Conservation (phyloP, 2,329 filamentous ascomycete species). For the Talaromyces albobiverticillius region DNA sequence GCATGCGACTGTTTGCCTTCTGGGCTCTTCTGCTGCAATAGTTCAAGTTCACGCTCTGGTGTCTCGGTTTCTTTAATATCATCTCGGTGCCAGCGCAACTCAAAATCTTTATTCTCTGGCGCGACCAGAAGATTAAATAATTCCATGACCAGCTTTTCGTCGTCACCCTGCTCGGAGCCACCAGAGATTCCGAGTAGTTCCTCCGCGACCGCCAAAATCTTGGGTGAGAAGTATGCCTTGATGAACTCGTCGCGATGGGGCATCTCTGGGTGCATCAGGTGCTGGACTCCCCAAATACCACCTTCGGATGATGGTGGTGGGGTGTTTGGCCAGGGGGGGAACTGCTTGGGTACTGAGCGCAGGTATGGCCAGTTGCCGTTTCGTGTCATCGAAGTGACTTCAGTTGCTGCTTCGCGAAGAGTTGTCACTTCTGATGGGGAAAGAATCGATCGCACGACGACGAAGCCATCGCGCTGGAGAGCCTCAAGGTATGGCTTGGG, state of each 20-base stretch:
- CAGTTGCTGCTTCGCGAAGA: conserved; percentile 59
- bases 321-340: conserved; percentile 72
- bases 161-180: conserved; percentile 34
- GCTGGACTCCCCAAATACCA: conserved; percentile 88
- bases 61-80: conserved; percentile 67
- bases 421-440: conserved; percentile 52
- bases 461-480: conserved; percentile 71
- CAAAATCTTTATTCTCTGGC: conserved; percentile 65
- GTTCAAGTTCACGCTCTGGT: conserved; percentile 62
- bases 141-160: conserved; percentile 75
- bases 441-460: conserved; percentile 67
- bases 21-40: conserved; percentile 52
- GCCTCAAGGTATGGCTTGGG: conserved; percentile 43
- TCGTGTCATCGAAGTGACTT: conserved; percentile 60
- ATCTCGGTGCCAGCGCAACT: conserved; percentile 80
- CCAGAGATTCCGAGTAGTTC: conserved; percentile 56
- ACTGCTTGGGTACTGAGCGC: conserved; percentile 83
- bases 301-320: conserved; percentile 45
- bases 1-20: conserved; percentile 62
- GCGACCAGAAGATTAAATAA: conserved; percentile 81
- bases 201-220: conserved; percentile 61
- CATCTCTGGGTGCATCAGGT: conserved; percentile 73
- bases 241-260: conserved; percentile 62
- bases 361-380: conserved; percentile 76
- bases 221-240: conserved; percentile 67